Evolutionary conservation across 345 rosid genomes (phyloP), one percentile per base, ranked within the genome.

Genomic region (Pistacia integerrima): DNA sequence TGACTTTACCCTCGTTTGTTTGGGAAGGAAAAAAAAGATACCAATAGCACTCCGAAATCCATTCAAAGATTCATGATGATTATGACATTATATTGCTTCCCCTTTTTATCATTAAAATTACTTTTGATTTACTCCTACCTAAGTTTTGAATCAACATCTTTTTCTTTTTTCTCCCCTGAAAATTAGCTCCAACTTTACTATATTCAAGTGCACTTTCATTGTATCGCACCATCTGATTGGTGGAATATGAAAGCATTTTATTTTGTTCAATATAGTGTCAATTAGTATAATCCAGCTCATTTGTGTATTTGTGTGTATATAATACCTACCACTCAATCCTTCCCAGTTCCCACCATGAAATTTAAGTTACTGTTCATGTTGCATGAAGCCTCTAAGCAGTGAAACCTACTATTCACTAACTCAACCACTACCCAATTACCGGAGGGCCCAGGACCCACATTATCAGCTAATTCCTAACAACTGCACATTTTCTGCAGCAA

Each of bases 31-130:
- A 64, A 65, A 72, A 65, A 69, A 60, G 64, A 57, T 41, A 51
- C n/a, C 38, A 33, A 13, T 55, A 56, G 76, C 68, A 49, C 80
- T 69, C 72, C 46, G 51, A 51, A 41, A 17, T 52, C 68, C 68
- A 70, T 75, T 68, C 55, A 75, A 71, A 79, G 58, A 54, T 74
- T 30, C 63, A 84, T 81, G 74, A 88, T 81, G 86, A 72, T 60
- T 5, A 18, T 51, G 68, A 22, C 49, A 85, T 88, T 84, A 87
- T 88, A 75, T 77, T 87, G 92, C 87, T 87, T 81, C 81, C 48
- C 62, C 88, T 84, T 82, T 82, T 85, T 80, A 85, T 82, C 76
- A 87, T 79, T 85, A 68, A 49, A 61, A 8, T 64, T 73, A 51
- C 84, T 81, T 86, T 81, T 61, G 48, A 54, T 72, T 72, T 56